Evolutionary conservation across 2,329 filamentous ascomycete species (phyloP).

Genomic region (Chaetomiaceae sp.): DNA sequence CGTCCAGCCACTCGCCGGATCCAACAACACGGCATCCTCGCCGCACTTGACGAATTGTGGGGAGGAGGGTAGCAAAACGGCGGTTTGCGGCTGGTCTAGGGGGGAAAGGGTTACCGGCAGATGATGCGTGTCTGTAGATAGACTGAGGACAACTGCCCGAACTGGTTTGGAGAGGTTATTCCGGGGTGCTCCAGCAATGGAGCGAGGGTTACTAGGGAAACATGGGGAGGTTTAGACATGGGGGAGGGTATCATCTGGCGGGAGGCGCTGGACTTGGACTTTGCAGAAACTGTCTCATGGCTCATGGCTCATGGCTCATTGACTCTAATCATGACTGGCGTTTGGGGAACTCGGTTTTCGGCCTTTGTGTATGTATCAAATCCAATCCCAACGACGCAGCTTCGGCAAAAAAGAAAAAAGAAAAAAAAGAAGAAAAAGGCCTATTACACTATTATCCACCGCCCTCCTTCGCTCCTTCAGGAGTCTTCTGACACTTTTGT

Average conservation of each 20-base stretch:
- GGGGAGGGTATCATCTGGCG: neutral
- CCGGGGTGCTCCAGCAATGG: slow-evolving; percentile 7
- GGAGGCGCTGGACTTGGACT: neutral
- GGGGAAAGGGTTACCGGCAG: neutral
- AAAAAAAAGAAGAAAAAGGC: too few relatives aligned
- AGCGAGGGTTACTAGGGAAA: neutral
- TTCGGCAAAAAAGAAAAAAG: too few relatives aligned
- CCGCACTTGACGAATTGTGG: neutral
- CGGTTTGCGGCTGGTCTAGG: too few relatives aligned
- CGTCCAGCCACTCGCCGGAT: neutral
- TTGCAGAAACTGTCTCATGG: neutral
- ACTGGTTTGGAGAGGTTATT: neutral
- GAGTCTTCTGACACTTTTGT: too few relatives aligned
- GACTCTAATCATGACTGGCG: slow-evolving; percentile 5
- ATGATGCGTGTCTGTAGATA: slow-evolving; percentile 4
- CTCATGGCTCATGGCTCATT: slow-evolving; percentile 2
- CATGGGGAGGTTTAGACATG: neutral
- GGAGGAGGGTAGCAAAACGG: neutral
- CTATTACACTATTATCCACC: too few relatives aligned
- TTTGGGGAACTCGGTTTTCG: neutral
- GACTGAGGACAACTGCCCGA: neutral
- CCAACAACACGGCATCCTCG: neutral
- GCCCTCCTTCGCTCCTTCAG: too few relatives aligned
- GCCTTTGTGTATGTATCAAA: neutral
- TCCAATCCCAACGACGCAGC: too few relatives aligned